These are phyloP conservation scores for Penicillium sp. DNA, from an alignment of 2,329 filamentous ascomycete species.

Conservation along the genomic window DNA sequence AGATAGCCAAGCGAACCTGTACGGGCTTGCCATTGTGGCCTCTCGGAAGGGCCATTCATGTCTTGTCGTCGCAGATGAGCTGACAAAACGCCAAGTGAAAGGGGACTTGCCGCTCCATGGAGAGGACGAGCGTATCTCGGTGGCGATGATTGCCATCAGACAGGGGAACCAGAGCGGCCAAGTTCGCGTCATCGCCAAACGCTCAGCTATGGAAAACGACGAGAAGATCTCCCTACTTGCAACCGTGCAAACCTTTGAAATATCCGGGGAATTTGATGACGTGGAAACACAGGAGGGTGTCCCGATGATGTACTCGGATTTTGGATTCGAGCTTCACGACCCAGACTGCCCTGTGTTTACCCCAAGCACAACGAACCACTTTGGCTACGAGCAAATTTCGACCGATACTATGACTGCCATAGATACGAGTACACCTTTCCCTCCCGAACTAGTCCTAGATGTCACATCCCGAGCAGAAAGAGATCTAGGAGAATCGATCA, in stretches of 20 bases:
- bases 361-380: neutral
- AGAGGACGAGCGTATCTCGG: conserved; percentile 5
- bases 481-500: neutral
- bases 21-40: conserved; percentile 11
- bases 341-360: conserved; percentile 9
- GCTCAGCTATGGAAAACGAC: neutral
- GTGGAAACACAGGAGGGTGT: neutral
- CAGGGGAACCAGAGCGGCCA: neutral
- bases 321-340: conserved; percentile 13
- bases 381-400: conserved; percentile 2
- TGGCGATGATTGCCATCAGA: conserved; percentile 12
- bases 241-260: neutral
- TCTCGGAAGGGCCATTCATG: conserved; percentile 3
- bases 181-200: conserved; percentile 15
- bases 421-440: neutral
- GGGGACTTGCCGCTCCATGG: conserved; percentile 3
- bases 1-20: conserved; percentile 14
- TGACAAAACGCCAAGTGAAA: conserved; percentile 14
- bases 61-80: conserved; percentile 11
- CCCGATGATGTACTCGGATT: neutral
- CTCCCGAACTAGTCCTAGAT: conserved; percentile 5
- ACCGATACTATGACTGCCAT: neutral
- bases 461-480: neutral
- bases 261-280: neutral
- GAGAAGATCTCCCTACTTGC: neutral